A percentile compares a stretch with the other conserved stretches of the same genome.
These are phyloP conservation scores for Podaxis sp. DNA, from an alignment of 768 basidiomycete species.

Conservation along the genomic window DNA sequence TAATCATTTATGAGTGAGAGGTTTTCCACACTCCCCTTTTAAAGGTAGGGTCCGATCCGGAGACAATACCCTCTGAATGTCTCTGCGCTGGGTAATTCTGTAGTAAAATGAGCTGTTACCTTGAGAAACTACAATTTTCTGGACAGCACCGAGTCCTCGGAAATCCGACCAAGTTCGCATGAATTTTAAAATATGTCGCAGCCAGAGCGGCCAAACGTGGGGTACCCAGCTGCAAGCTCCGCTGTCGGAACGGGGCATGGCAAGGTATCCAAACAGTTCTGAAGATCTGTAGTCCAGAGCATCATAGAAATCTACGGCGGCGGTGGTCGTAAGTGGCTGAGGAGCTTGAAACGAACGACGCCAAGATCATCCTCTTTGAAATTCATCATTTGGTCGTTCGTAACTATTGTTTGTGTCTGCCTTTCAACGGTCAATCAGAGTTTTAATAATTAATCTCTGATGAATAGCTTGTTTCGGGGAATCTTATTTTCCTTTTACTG, in stretches of 20 bases:
- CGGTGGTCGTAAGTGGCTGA: background rate
- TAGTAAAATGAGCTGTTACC: background rate
- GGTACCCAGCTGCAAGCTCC: background rate
- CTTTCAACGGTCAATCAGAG: background rate
- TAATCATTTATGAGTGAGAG: background rate
- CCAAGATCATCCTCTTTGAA: background rate
- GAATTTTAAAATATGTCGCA: background rate
- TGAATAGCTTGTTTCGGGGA: too few species aligned
- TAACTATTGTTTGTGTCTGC: background rate
- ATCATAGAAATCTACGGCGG: background rate
- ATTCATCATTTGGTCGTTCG: background rate
- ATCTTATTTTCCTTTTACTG: background rate
- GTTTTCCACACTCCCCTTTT: background rate
- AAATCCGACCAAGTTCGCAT: background rate
- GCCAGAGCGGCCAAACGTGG: background rate
- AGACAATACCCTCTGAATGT: background rate
- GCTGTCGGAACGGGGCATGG: background rate
- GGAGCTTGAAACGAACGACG: background rate
- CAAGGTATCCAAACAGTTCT: background rate
- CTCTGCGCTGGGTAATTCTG: background rate
- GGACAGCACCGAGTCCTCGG: background rate
- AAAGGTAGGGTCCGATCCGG: slow-evolving; percentile 8
- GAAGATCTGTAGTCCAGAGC: background rate
- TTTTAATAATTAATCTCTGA: background rate
- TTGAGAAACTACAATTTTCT: background rate